Evolutionary conservation across 2,329 filamentous ascomycete species (phyloP).

Genomic region (Penicillium sp.): DNA sequence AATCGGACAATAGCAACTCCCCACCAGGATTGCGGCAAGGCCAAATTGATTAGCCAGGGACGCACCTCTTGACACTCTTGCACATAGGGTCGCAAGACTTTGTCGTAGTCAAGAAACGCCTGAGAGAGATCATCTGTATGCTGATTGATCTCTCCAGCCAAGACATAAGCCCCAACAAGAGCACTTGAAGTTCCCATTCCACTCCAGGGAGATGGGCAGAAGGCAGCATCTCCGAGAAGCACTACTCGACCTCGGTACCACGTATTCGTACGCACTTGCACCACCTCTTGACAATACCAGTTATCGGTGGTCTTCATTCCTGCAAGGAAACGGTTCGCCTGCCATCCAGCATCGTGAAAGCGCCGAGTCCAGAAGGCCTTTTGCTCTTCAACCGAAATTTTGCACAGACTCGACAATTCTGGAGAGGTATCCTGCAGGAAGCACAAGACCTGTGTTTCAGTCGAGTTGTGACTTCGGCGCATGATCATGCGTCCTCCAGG

Average conservation of each 20-base stretch:
- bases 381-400: constrained; percentile 22
- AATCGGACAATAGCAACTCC: constrained; percentile 23
- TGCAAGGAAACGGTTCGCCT: constrained; percentile 38
- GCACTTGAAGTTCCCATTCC: constrained; percentile 41
- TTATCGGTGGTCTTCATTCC: constrained; percentile 45
- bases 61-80: constrained; percentile 24
- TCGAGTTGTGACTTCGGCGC: constrained; percentile 24
- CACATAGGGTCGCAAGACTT: constrained; percentile 28
- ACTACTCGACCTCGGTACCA: constrained; percentile 37
- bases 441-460: constrained; percentile 28
- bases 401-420: constrained; percentile 15
- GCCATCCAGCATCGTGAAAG: constrained; percentile 44
- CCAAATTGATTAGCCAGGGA: constrained; percentile 12
- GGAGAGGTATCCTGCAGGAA: constrained; percentile 14
- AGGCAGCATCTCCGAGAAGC: constrained; percentile 46
- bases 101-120: constrained; percentile 28
- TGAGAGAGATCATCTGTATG: constrained; percentile 20
- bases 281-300: constrained; percentile 48
- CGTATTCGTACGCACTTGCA: constrained; percentile 37
- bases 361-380: constrained; percentile 31
- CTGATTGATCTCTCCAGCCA: constrained; percentile 53
- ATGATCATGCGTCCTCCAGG: constrained; percentile 28
- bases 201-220: constrained; percentile 37
- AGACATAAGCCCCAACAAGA: constrained; percentile 53
- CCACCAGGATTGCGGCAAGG: constrained; percentile 23